Evolutionary conservation across 2,329 filamentous ascomycete genomes (phyloP).

Genomic region (Trichoderma semiorbis): DNA sequence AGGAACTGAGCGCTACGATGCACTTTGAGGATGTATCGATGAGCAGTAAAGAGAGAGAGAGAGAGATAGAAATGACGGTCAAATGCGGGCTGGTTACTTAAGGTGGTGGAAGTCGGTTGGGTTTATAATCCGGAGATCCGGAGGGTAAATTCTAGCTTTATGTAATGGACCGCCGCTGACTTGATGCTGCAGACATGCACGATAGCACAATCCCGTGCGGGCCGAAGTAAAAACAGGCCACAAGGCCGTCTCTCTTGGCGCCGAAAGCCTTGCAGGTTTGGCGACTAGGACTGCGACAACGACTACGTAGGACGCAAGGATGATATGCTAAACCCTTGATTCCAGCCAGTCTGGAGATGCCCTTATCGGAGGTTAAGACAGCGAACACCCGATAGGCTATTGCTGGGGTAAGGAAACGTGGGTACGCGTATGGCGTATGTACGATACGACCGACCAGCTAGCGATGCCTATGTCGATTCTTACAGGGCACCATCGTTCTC

Average conservation of each 20-base stretch:
- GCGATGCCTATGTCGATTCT: background rate
- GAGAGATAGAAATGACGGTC: background rate
- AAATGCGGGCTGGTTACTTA: background rate
- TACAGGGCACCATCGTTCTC: background rate
- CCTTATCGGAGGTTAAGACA: background rate
- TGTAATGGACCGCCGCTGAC: background rate
- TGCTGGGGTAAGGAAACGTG: background rate
- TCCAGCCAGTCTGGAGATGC: background rate
- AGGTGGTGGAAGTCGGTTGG: background rate
- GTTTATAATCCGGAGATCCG: conserved; percentile 7
- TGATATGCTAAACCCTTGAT: background rate
- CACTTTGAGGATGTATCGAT: background rate
- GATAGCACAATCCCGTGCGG: background rate
- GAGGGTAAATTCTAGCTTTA: background rate
- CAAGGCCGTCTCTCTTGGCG: background rate
- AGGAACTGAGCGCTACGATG: background rate
- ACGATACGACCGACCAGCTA: background rate
- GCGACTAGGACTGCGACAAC: background rate
- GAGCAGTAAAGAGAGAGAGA: background rate
- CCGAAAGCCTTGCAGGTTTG: background rate
- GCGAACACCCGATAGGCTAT: background rate
- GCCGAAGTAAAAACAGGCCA: background rate
- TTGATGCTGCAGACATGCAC: background rate
- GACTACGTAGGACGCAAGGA: background rate
- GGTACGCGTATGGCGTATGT: background rate